phyloP scores from a whole-genome alignment of 1,284 basidiomycete genomes.

The Agaricales sp. region DNA sequence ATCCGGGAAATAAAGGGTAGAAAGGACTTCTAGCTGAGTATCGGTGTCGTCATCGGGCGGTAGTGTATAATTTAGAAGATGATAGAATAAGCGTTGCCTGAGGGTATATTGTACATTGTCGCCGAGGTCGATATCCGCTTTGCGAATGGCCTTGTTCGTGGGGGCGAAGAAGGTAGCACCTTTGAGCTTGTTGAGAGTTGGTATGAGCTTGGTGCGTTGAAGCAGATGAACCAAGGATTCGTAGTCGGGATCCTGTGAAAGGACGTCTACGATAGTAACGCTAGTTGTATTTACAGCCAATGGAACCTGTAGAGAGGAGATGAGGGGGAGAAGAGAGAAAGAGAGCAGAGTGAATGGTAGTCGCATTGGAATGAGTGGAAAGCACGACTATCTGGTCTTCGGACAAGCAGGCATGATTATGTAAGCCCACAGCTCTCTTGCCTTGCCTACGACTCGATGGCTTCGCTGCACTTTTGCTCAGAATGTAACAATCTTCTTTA shows the following conservation, averaged over 20 bases:
- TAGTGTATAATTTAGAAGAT: constrained; percentile 83
- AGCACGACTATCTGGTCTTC: no score
- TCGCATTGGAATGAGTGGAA: not conserved
- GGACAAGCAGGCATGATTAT: not conserved
- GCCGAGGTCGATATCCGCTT: constrained; percentile 23
- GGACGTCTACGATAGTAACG: constrained; percentile 55
- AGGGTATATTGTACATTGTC: constrained; percentile 85
- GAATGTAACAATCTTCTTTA: constrained; percentile 95
- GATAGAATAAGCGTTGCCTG: constrained; percentile 90
- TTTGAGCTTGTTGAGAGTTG: constrained; percentile 82
- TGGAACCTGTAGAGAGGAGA: not conserved
- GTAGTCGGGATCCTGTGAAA: constrained; percentile 73
- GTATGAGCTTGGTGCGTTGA: constrained; percentile 82
- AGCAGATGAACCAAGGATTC: constrained; percentile 71
- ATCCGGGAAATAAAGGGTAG: constrained; percentile 67
- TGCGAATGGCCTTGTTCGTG: constrained; percentile 73
- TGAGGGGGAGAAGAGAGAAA: not conserved
- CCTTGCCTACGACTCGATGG: constrained; percentile 20
- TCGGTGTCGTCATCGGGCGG: constrained; percentile 31
- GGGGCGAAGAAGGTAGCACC: constrained; percentile 89
- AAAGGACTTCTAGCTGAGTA: constrained; percentile 30
- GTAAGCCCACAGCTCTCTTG: not conserved
- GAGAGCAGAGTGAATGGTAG: constrained; percentile 6
- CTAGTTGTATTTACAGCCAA: not conserved
- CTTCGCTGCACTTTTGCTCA: constrained; percentile 77